Base-by-base conservation (phyloP, 2,329 filamentous ascomycete genomes). In the Pseudocercospora crystallina region DNA sequence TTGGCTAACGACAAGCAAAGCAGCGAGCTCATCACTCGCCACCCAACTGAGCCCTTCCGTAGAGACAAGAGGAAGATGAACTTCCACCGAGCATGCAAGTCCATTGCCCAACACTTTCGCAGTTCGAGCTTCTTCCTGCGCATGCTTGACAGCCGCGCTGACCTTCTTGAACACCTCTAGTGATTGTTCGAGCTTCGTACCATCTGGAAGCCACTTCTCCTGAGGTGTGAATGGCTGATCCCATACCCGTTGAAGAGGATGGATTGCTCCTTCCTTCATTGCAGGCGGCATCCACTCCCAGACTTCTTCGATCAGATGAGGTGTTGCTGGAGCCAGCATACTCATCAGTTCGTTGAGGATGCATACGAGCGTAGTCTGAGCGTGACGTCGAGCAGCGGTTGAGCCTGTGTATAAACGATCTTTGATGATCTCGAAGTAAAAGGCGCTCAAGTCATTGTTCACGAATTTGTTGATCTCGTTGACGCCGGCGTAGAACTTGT, bases 351-450 rank as follows among this genome's bases (percentile, higher is more conserved):
- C 83, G 5, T 82, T 73, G 54, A 92, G 84, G 47, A 96, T 81
- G 26, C 78, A 67, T 40, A 75, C 76, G 7, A 85, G 69, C 2
- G 81, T 77, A 5, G 73, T 77, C 59, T 86, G 83, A 1, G 80
- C 79, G 15, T 76, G 74, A 20, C 74, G 65, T 45, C 83, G 76
- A 40, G 87, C 86, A 11, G 80, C 78, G 11, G 81, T 81, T 53
- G 85, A 81, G 29, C 87, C 89, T 39, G 91, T 94, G 74, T 99
- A 99, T 1, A 97, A 76, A 2, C 89, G 80, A 64, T 99, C 94
- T 71, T 99, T 99, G 62, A 91, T 78, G 0, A 88, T 84, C 70
- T 99, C 94, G 50, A 99, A 83, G 69, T 97, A 99, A 69, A 96
- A 95, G 0, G 92, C 86, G 0, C 90, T 96, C 17, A 99, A 79